Evolutionary conservation across 129 eudicot genomes (phyloP).

Genomic region (Gnaphalium uliginosum): DNA sequence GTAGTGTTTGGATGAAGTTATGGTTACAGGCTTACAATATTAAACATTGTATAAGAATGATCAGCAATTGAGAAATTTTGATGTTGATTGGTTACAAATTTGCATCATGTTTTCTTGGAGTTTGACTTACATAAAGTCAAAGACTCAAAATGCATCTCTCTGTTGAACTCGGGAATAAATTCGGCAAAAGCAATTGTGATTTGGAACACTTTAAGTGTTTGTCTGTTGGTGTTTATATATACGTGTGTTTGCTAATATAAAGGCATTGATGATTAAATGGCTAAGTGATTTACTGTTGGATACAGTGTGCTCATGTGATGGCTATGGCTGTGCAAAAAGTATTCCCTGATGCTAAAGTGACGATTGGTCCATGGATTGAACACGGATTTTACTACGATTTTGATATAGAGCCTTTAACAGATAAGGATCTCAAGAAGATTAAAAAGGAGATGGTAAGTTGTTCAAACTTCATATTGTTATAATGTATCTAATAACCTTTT

Average conservation of each 20-base stretch:
- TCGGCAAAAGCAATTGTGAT: neutral
- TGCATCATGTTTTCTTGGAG: neutral
- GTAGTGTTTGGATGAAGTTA: neutral
- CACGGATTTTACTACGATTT: constrained; percentile 96
- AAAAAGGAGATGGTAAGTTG: constrained; percentile 96
- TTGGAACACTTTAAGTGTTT: neutral
- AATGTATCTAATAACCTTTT: neutral
- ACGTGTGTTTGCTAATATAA: neutral
- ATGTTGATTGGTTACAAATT: neutral
- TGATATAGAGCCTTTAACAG: constrained; percentile 90
- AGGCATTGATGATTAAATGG: constrained; percentile 12
- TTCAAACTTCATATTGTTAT: constrained; percentile 6
- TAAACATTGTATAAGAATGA: neutral
- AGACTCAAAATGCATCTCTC: neutral
- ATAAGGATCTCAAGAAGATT: constrained; percentile 86
- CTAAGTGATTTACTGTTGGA: constrained; percentile 21
- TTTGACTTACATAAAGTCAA: constrained; percentile 1
- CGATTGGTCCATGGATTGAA: constrained; percentile 99
- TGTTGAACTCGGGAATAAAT: neutral
- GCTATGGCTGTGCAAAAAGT: constrained; percentile 99
- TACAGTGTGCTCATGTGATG: constrained; percentile 99
- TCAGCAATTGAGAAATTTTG: constrained; percentile 6
- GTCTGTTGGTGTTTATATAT: neutral
- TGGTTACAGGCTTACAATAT: neutral
- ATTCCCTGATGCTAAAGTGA: constrained; percentile 92